These are phyloP conservation scores for Colletotrichum ledebouriae DNA, from an alignment of 2,329 filamentous ascomycete genomes.

Conservation along the genomic window DNA sequence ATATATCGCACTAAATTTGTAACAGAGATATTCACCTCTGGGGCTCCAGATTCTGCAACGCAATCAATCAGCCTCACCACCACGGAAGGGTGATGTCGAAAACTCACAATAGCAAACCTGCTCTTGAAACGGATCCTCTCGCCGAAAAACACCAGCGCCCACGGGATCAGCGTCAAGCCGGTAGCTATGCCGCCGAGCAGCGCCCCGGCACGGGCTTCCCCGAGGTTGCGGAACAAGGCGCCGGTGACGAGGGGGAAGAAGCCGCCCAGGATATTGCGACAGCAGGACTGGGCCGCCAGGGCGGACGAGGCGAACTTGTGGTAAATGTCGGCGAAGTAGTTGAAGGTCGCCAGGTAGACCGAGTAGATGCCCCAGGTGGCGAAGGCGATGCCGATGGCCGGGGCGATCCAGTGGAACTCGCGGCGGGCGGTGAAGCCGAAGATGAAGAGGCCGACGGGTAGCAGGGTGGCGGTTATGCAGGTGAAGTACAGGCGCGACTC, in stretches of 20 bases:
- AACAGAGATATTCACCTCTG: not conserved
- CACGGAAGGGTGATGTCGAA: not conserved
- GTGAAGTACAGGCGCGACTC: slow-evolving; percentile 88
- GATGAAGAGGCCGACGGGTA: slow-evolving; percentile 85
- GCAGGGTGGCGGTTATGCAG: slow-evolving; percentile 79
- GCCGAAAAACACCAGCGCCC: slow-evolving; percentile 85
- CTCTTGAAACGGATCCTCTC: slow-evolving; percentile 81
- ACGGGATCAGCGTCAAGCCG: slow-evolving; percentile 83
- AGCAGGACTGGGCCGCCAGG: slow-evolving; percentile 87
- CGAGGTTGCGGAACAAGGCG: slow-evolving; percentile 79
- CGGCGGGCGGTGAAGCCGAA: slow-evolving; percentile 79
- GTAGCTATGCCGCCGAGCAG: slow-evolving; percentile 80
- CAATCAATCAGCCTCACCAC: not conserved
- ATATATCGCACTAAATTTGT: not conserved
- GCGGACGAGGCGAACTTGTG: slow-evolving; percentile 87
- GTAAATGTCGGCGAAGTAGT: slow-evolving; percentile 92
- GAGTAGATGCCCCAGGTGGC: slow-evolving; percentile 89
- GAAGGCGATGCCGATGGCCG: slow-evolving; percentile 76
- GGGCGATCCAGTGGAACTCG: slow-evolving; percentile 78
- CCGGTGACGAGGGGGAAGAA: slow-evolving; percentile 83
- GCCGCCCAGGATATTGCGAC: slow-evolving; percentile 86
- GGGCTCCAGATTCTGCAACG: slow-evolving; percentile 6
- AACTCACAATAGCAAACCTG: slow-evolving; percentile 72
- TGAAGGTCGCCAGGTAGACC: slow-evolving; percentile 90
- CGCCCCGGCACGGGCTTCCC: slow-evolving; percentile 78